These are phyloP conservation scores for Asterella californica DNA, from an alignment of 225 moss, liverwort and hornwort genomes.

Conservation along the genomic window DNA sequence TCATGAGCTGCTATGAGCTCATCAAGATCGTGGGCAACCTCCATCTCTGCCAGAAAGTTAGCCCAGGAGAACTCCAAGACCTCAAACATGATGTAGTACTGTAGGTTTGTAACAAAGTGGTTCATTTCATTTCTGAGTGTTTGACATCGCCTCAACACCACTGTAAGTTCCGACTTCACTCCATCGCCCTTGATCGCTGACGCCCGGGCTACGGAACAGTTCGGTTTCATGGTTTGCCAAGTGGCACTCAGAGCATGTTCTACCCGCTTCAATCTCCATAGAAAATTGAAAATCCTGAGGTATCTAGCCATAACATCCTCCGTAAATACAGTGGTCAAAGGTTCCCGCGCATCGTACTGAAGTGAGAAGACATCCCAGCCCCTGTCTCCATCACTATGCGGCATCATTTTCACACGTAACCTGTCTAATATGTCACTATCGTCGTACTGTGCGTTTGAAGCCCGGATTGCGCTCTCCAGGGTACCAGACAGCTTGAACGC, in stretches of 20 bases:
- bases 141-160: slow-evolving; percentile 94
- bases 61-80: slow-evolving; percentile 99
- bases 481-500: slow-evolving; percentile 97
- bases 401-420: slow-evolving; percentile 94
- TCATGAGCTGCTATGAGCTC: slow-evolving; percentile 95
- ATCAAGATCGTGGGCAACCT: slow-evolving; percentile 92
- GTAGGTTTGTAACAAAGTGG: slow-evolving; percentile 96
- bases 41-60: slow-evolving; percentile 97
- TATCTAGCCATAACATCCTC: slow-evolving; percentile 97
- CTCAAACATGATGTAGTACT: slow-evolving; percentile 99
- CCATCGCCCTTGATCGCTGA: slow-evolving; percentile 79
- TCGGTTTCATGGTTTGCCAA: slow-evolving; percentile 99
- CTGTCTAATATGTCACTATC: slow-evolving; percentile 92
- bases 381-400: slow-evolving; percentile 88
- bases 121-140: slow-evolving; percentile 99
- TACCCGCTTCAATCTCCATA: slow-evolving; percentile 96
- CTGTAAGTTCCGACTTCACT: slow-evolving; percentile 77
- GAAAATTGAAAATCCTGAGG: slow-evolving; percentile 89
- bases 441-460: slow-evolving; percentile 97
- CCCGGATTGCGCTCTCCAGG: slow-evolving; percentile 95
- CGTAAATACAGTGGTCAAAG: slow-evolving; percentile 93
- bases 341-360: slow-evolving; percentile 89
- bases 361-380: slow-evolving; percentile 99
- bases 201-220: slow-evolving; percentile 82
- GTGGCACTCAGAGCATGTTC: slow-evolving; percentile 99